A percentile compares a stretch with the other conserved stretches of the same genome.
These are phyloP conservation scores for Globisporangium barbulae DNA, from an alignment of 352 stramenopile genomes.

Conservation along the genomic window DNA sequence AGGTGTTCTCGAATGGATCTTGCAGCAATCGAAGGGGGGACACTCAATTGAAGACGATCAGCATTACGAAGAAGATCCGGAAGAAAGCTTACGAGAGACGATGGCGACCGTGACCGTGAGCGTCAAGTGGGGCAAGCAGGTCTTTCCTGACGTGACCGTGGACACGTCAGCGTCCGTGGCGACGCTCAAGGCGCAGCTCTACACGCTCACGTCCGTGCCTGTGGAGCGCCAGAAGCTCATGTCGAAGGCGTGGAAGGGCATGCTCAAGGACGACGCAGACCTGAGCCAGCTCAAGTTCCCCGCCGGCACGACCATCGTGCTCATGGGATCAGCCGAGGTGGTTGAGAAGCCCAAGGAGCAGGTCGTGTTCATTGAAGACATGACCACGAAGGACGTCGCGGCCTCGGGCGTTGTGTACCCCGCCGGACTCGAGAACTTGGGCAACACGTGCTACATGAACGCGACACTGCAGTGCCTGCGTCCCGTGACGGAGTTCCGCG, in stretches of 20 bases:
- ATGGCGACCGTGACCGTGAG: conserved; percentile 61
- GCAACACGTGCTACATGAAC: conserved; percentile 94
- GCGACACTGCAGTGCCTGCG: conserved; percentile 93
- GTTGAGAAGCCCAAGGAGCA: conserved; percentile 82
- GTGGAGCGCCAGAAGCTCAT: conserved; percentile 89
- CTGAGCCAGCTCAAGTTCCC: conserved; percentile 55
- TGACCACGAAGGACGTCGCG: conserved; percentile 79
- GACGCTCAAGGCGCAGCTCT: conserved; percentile 82
- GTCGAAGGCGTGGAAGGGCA: conserved; percentile 88
- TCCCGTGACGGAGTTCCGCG: conserved; percentile 87
- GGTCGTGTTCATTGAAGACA: conserved; percentile 86
- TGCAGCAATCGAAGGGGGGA: background rate
- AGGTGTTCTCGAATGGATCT: conserved; percentile 10
- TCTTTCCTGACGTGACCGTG: conserved; percentile 62
- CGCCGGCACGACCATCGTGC: conserved; percentile 74
- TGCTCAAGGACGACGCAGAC: conserved; percentile 85
- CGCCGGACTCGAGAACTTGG: conserved; percentile 91
- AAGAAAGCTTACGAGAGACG: background rate
- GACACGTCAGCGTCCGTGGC: conserved; percentile 65
- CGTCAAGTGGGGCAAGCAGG: conserved; percentile 88
- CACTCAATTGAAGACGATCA: background rate
- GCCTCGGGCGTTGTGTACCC: conserved; percentile 84
- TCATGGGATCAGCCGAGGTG: conserved; percentile 94
- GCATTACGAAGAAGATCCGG: conserved; percentile 1
- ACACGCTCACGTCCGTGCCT: conserved; percentile 75